Evolutionary conservation across 305 asterid genomes (phyloP).

Genomic region (Solanum chacoense): DNA sequence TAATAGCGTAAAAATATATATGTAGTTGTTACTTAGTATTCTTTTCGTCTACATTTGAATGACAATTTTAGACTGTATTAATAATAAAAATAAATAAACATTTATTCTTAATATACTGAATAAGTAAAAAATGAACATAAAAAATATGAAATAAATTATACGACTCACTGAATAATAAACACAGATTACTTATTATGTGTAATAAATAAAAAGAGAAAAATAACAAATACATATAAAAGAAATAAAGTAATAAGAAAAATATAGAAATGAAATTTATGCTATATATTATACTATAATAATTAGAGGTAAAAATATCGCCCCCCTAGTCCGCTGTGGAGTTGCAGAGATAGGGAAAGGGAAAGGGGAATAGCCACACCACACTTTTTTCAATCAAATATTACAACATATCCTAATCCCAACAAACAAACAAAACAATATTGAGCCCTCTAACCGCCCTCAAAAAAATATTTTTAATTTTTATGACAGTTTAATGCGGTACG

Average conservation of each 20-base stretch:
- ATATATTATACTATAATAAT: not conserved
- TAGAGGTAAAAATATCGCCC: constrained; percentile 27
- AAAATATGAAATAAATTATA: too few species aligned
- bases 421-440: constrained; percentile 3
- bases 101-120: too few species aligned
- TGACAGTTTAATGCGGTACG: not conserved
- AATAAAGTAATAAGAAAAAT: not conserved
- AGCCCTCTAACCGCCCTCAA: not conserved
- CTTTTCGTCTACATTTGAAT: too few species aligned
- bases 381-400: constrained; percentile 12
- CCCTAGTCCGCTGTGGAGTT: constrained; percentile 40
- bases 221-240: not conserved
- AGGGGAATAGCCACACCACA: constrained; percentile 18
- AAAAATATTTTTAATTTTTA: not conserved
- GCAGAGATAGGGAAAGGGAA: constrained; percentile 15
- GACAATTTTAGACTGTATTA: too few species aligned
- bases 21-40: too few species aligned
- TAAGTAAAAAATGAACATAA: too few species aligned
- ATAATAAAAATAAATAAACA: not conserved
- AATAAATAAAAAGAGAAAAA: too few species aligned
- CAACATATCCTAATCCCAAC: constrained; percentile 20
- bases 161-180: not conserved
- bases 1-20: not conserved
- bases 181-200: not conserved
- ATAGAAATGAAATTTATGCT: too few species aligned